A percentile compares a stretch with the other conserved stretches of the same genome.
Conservation (phyloP, 2,329 filamentous ascomycete genomes). For the Coniella lustricola region DNA sequence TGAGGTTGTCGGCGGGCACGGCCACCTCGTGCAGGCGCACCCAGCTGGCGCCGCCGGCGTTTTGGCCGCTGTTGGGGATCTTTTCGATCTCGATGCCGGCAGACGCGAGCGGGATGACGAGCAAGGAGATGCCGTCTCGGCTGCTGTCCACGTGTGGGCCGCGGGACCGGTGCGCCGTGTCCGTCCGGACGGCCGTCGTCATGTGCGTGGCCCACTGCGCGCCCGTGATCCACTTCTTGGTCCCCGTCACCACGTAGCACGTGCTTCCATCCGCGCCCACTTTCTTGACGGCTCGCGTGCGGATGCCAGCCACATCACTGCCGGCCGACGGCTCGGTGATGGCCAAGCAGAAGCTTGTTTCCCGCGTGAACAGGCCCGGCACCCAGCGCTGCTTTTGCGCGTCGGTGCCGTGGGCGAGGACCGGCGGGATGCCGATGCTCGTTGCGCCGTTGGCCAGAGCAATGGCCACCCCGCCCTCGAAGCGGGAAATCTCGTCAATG, state of each 20-base stretch:
- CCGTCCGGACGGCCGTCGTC: constrained; percentile 57
- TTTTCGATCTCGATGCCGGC: constrained; percentile 20
- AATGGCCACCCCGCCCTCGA: constrained; percentile 47
- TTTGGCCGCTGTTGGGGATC: constrained; percentile 57
- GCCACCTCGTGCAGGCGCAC: constrained; percentile 45
- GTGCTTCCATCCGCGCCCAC: constrained; percentile 35
- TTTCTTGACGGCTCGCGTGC: constrained; percentile 45
- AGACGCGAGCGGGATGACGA: constrained; percentile 43
- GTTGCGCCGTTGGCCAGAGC: constrained; percentile 51
- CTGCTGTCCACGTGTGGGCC: no score
- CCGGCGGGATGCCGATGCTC: constrained; percentile 34
- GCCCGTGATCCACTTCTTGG: constrained; percentile 62
- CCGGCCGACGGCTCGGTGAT: constrained; percentile 34
- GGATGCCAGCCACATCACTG: constrained; percentile 56
- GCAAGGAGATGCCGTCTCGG: constrained; percentile 48
- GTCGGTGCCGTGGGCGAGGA: constrained; percentile 21
- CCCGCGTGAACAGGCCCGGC: constrained; percentile 44
- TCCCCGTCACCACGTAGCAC: constrained; percentile 52
- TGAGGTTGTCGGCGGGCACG: constrained; percentile 44
- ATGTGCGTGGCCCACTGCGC: constrained; percentile 54
- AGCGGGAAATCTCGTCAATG: constrained; percentile 30
- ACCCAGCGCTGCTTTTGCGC: constrained; percentile 23
- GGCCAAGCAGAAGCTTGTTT: constrained; percentile 26
- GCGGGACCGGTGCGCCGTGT: no score
- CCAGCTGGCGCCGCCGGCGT: constrained; percentile 54